Evolutionary conservation across 768 basidiomycete species (phyloP).

Genomic region (Termitomyces heimii): DNA sequence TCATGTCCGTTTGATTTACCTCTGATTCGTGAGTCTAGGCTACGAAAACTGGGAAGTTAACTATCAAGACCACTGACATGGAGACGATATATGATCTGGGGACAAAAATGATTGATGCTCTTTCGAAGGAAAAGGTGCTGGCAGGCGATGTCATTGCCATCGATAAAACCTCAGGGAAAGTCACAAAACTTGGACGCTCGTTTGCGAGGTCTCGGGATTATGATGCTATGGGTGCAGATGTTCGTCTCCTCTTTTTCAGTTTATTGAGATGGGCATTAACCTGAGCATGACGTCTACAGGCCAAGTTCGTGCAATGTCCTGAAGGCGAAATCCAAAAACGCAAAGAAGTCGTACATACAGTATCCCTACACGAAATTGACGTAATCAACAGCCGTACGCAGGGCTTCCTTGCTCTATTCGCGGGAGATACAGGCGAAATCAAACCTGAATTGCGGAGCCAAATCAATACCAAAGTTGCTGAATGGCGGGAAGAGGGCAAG

Average conservation of each 20-base stretch:
- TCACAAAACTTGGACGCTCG: constrained; percentile 92
- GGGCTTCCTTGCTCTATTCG: constrained; percentile 93
- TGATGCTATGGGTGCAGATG: constrained; percentile 99
- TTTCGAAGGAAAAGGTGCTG: constrained; percentile 95
- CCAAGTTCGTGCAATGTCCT: constrained; percentile 96
- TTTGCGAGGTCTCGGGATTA: constrained; percentile 98
- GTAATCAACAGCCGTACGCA: constrained; percentile 99
- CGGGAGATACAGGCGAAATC: constrained; percentile 98
- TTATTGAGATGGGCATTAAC: neutral
- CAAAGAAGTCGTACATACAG: constrained; percentile 95
- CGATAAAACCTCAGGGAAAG: constrained; percentile 96
- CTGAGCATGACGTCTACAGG: constrained; percentile 42
- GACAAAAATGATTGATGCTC: constrained; percentile 97
- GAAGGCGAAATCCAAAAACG: constrained; percentile 98
- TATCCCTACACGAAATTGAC: constrained; percentile 97
- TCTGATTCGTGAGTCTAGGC: constrained; percentile 45
- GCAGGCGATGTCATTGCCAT: constrained; percentile 94
- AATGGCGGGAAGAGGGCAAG: constrained; percentile 99
- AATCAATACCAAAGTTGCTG: constrained; percentile 93
- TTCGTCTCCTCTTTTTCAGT: constrained; percentile 36
- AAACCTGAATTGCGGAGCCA: constrained; percentile 95
- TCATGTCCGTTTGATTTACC: neutral
- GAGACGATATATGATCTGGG: constrained; percentile 99
- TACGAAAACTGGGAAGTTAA: constrained; percentile 95
- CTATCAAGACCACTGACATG: constrained; percentile 99